Evolutionary conservation across 768 basidiomycete genomes (phyloP).

Genomic region (Calocera cornea): DNA sequence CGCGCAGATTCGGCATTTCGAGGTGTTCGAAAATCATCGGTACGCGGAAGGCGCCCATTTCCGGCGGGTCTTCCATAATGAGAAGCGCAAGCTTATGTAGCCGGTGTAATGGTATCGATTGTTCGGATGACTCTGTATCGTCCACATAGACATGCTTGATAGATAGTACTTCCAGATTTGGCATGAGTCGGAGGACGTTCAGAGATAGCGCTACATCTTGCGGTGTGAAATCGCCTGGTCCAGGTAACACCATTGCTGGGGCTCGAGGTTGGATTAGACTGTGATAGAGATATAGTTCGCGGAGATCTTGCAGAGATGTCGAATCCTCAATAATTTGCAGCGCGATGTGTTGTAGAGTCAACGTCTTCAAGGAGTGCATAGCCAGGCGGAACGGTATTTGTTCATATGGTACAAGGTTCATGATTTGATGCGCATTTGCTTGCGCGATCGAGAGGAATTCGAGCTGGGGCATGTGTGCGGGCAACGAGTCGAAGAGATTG

Average conservation of each 20-base stretch:
- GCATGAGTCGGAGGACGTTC: not conserved
- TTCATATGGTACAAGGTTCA: not conserved
- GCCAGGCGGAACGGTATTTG: not conserved
- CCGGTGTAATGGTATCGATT: not conserved
- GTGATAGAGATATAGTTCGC: not conserved
- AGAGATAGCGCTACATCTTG: not conserved
- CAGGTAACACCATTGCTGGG: not conserved
- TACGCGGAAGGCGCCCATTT: not conserved
- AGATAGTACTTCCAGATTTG: not conserved
- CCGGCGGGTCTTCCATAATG: not conserved
- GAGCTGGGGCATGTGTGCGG: not conserved
- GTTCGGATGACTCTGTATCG: not conserved
- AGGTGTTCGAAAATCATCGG: not conserved
- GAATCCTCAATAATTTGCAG: not conserved
- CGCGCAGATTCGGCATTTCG: not conserved
- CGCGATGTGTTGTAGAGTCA: not conserved
- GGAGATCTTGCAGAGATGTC: not conserved
- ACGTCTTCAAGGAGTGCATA: not conserved
- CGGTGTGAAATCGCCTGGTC: not conserved
- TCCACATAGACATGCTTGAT: not conserved
- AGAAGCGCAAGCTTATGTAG: not conserved
- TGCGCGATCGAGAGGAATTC: not conserved
- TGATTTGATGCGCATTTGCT: not conserved
- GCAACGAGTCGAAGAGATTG: not conserved
- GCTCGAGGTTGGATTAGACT: not conserved